These are phyloP conservation scores for Tetrahymena malaccensis DNA, from an alignment of 73 alveolate genomes.

Conservation along the genomic window DNA sequence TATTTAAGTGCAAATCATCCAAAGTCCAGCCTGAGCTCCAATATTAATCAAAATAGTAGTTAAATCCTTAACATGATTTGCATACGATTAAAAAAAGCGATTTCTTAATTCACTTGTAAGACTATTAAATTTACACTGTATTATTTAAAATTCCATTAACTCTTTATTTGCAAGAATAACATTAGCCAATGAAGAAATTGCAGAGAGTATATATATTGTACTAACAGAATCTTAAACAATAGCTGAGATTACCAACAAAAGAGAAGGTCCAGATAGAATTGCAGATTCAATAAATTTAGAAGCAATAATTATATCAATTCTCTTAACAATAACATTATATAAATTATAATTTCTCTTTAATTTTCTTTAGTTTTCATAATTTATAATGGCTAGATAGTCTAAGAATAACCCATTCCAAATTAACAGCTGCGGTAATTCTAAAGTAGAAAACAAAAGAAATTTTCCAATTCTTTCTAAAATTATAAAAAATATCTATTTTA, in stretches of 20 bases:
- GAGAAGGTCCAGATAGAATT: not conserved
- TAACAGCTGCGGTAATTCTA: not conserved
- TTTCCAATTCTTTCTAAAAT: not conserved
- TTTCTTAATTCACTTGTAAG: not conserved
- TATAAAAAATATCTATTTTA: not conserved
- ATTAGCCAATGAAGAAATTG: not conserved
- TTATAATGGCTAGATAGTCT: not conserved
- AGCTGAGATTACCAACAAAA: not conserved
- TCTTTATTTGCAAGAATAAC: not conserved
- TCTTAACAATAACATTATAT: not conserved
- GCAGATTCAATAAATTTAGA: not conserved
- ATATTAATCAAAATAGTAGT: not conserved
- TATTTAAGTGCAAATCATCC: not conserved
- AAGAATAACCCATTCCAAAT: not conserved
- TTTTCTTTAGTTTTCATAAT: not conserved
- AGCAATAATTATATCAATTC: not conserved
- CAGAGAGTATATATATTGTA: not conserved
- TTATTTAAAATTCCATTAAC: not conserved
- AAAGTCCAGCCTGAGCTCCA: not conserved
- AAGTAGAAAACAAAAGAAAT: not conserved
- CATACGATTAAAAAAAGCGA: not conserved
- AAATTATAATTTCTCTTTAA: not conserved
- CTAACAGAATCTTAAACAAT: not conserved
- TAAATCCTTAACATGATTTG: not conserved
- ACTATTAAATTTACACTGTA: not conserved